A percentile compares a stretch with the other conserved stretches of the same genome.
Conservation (phyloP, 2,329 filamentous ascomycete genomes). For the Claviceps purpurea region DNA sequence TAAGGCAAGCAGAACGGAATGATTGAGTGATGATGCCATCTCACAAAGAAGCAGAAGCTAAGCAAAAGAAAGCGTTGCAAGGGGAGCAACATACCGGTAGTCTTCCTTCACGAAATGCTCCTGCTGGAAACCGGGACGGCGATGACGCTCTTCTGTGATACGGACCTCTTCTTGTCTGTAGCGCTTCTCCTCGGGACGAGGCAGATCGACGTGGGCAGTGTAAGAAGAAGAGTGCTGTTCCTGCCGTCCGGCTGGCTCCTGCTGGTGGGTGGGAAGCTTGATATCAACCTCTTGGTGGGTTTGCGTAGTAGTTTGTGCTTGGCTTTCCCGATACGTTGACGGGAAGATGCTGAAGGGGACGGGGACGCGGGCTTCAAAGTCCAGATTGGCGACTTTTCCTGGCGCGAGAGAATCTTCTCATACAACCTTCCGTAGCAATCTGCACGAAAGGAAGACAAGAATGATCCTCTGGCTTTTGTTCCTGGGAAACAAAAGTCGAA, state of each 20-base stretch:
- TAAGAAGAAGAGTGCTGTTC: constrained; percentile 75
- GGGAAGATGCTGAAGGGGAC: constrained; percentile 99
- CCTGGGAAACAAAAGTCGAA: constrained; percentile 41
- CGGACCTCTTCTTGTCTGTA: constrained; percentile 73
- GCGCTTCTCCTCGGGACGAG: constrained; percentile 41
- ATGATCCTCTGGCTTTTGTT: constrained; percentile 52
- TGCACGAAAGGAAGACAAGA: constrained; percentile 57
- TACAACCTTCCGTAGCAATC: constrained; percentile 42
- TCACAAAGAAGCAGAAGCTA: too few relatives aligned
- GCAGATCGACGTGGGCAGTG: constrained; percentile 46
- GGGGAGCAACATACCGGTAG: constrained; percentile 32
- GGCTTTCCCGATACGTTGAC: constrained; percentile 72
- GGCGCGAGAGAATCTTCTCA: constrained; percentile 54
- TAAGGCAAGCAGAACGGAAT: neutral
- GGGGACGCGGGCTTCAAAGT: constrained; percentile 99
- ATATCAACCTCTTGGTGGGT: constrained; percentile 84
- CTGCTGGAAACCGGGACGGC: constrained; percentile 53
- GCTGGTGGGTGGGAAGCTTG: constrained; percentile 44
- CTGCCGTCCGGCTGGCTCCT: constrained; percentile 87
- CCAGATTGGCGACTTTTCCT: constrained; percentile 87
- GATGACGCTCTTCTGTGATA: constrained; percentile 64
- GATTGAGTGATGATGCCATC: neutral
- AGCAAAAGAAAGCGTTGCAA: constrained; percentile 3
- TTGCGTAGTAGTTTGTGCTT: constrained; percentile 35
- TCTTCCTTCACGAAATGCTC: constrained; percentile 38